Evolutionary conservation across 805 yeast genomes (phyloP).

Genomic region (Citeromyces nyonsensis): DNA sequence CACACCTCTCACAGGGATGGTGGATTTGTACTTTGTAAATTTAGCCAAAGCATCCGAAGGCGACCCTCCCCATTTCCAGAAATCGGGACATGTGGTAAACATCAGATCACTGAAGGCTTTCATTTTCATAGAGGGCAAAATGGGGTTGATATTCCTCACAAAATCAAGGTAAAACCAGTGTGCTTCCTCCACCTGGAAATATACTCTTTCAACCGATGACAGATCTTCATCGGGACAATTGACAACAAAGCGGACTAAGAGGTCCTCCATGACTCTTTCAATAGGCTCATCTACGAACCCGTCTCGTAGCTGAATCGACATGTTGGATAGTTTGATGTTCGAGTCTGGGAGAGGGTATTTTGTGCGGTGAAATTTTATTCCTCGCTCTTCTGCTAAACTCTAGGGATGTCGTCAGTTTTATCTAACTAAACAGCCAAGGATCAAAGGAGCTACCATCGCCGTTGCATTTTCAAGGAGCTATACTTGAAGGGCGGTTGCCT

Average conservation of each 20-base stretch:
- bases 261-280: slow-evolving; percentile 69
- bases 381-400: too few species aligned
- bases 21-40: slow-evolving; percentile 74
- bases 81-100: slow-evolving; percentile 52
- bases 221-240: slow-evolving; percentile 90
- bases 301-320: slow-evolving; percentile 19
- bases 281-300: slow-evolving; percentile 47
- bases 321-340: slow-evolving; percentile 2
- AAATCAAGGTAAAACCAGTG: slow-evolving; percentile 95
- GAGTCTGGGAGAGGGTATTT: neutral
- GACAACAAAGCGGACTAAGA: slow-evolving; percentile 76
- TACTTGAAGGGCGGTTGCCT: too few species aligned
- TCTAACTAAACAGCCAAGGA: too few species aligned
- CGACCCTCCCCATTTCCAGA: slow-evolving; percentile 69
- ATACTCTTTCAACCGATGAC: slow-evolving; percentile 64
- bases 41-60: slow-evolving; percentile 65
- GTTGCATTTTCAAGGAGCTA: too few species aligned
- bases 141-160: slow-evolving; percentile 54
- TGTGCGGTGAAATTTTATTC: too few species aligned
- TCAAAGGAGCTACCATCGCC: too few species aligned
- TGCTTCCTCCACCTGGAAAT: slow-evolving; percentile 94
- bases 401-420: too few species aligned
- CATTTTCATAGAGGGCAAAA: slow-evolving; percentile 65
- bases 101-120: slow-evolving; percentile 58
- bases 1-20: slow-evolving; percentile 94